A percentile compares a stretch with the other conserved stretches of the same genome.
These are phyloP conservation scores for Juncus inflexus DNA, from an alignment of 176 grass and related monocot species.

Conservation along the genomic window DNA sequence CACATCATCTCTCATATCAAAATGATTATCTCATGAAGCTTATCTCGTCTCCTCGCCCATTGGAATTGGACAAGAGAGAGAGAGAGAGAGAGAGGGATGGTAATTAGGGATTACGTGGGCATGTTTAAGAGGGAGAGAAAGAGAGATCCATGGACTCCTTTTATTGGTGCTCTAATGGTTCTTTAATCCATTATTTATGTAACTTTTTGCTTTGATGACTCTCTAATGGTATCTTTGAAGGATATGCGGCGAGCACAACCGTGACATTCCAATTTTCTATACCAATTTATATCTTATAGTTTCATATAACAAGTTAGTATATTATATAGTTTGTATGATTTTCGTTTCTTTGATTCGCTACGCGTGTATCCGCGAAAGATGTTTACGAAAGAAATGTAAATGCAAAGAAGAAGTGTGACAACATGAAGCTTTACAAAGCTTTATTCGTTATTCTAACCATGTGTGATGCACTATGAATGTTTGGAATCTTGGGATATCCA, in stretches of 20 bases:
- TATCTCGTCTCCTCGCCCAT: neutral
- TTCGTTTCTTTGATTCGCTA: too few relatives aligned
- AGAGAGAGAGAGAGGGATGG: neutral
- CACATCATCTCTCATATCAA: constrained; percentile 1
- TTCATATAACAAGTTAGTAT: neutral
- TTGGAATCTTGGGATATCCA: constrained; percentile 31
- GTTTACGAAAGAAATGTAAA: too few relatives aligned
- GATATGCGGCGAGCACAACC: constrained; percentile 29
- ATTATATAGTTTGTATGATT: too few relatives aligned
- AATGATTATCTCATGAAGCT: neutral
- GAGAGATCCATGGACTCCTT: neutral
- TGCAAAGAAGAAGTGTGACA: too few relatives aligned
- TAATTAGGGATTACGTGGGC: constrained; percentile 10
- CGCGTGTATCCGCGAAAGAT: too few relatives aligned
- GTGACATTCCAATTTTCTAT: neutral
- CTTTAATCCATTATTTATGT: too few relatives aligned
- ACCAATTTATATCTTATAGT: neutral
- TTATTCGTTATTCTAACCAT: constrained; percentile 3
- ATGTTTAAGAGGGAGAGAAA: neutral
- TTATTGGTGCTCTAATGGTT: constrained; percentile 18
- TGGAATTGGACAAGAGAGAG: constrained; percentile 13
- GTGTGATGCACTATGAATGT: constrained; percentile 16
- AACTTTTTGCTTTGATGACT: too few relatives aligned
- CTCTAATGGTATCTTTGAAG: constrained; percentile 11
- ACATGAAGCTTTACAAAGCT: constrained; percentile 7